Conservation (phyloP, 2,329 filamentous ascomycete genomes). For the Scolecobasidium constrictum region DNA sequence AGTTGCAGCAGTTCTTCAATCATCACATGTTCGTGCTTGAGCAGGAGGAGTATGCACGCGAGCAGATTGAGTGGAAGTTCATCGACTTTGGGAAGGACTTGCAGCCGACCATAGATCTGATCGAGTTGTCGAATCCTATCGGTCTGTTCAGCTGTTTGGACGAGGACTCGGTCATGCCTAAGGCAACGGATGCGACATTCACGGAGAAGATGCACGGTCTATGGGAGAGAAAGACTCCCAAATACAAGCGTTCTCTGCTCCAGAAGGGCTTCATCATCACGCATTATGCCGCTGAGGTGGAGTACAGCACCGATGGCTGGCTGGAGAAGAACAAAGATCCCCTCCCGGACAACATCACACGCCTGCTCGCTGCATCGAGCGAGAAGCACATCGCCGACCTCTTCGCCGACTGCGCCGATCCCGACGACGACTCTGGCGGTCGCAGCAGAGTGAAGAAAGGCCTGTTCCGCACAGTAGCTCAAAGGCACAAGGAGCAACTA, state of each 20-base stretch:
- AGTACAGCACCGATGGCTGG: slow-evolving; percentile 92
- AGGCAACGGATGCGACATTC: slow-evolving; percentile 92
- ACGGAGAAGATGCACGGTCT: slow-evolving; percentile 94
- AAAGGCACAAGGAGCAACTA: slow-evolving; percentile 96
- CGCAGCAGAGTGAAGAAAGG: slow-evolving; percentile 89
- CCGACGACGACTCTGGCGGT: slow-evolving; percentile 55
- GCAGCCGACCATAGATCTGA: slow-evolving; percentile 94
- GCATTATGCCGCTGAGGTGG: slow-evolving; percentile 94
- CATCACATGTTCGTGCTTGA: slow-evolving; percentile 99
- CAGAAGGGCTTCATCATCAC: slow-evolving; percentile 91
- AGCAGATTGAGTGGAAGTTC: slow-evolving; percentile 99
- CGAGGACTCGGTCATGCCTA: slow-evolving; percentile 98
- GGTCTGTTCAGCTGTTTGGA: slow-evolving; percentile 98
- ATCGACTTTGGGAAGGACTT: slow-evolving; percentile 97
- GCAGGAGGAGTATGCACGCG: slow-evolving; percentile 93
- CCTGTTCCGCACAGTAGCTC: slow-evolving; percentile 90
- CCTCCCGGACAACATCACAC: slow-evolving; percentile 90
- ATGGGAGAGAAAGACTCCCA: slow-evolving; percentile 92
- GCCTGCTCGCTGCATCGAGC: slow-evolving; percentile 69
- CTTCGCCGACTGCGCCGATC: slow-evolving; percentile 79
- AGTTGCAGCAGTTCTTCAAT: slow-evolving; percentile 98
- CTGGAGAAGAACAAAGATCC: slow-evolving; percentile 99
- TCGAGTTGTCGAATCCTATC: slow-evolving; percentile 91
- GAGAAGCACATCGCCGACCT: slow-evolving; percentile 75
- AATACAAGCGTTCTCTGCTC: slow-evolving; percentile 81